phyloP scores from a whole-genome alignment of 768 basidiomycete genomes.

The Lactarius akahatsu region DNA sequence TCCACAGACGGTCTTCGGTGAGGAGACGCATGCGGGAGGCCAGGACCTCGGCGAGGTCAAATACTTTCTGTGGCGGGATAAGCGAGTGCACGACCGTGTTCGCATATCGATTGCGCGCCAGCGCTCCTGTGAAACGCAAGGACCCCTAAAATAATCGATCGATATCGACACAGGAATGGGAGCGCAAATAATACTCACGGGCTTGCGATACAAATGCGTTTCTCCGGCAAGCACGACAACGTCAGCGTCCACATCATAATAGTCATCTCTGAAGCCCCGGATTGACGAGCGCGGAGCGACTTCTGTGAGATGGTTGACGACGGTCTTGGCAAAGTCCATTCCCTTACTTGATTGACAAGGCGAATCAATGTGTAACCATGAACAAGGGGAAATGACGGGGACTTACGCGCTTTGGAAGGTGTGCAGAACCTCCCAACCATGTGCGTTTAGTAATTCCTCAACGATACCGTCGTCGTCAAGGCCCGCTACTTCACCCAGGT shows the following conservation, averaged over 20 bases:
- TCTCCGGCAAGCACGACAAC: slow-evolving; percentile 44
- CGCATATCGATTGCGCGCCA: slow-evolving; percentile 16
- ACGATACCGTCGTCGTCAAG: slow-evolving; percentile 34
- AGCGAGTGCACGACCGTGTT: slow-evolving; percentile 19
- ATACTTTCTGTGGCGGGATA: slow-evolving; percentile 20
- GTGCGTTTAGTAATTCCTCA: slow-evolving; percentile 37
- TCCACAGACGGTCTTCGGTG: slow-evolving; percentile 40
- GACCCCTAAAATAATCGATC: slow-evolving; percentile 19
- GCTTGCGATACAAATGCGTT: slow-evolving; percentile 43
- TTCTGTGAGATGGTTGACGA: slow-evolving; percentile 41
- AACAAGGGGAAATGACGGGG: not conserved
- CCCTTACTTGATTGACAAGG: slow-evolving; percentile 38
- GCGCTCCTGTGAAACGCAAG: slow-evolving; percentile 26
- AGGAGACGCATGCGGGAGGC: slow-evolving; percentile 36
- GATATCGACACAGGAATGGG: slow-evolving; percentile 9
- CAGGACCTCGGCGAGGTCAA: slow-evolving; percentile 37
- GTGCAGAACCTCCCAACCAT: slow-evolving; percentile 44
- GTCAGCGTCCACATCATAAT: slow-evolving; percentile 36
- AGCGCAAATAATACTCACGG: slow-evolving; percentile 36
- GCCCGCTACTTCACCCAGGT: slow-evolving; percentile 11
- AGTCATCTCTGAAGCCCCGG: slow-evolving; percentile 45
- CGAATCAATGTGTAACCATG: not conserved
- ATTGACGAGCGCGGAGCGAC: slow-evolving; percentile 39
- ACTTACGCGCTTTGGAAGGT: slow-evolving; percentile 45
- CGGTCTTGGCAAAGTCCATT: slow-evolving; percentile 46